Evolutionary conservation across 1,284 basidiomycete genomes (phyloP).

Genomic region (Limonomyces culmigenus): DNA sequence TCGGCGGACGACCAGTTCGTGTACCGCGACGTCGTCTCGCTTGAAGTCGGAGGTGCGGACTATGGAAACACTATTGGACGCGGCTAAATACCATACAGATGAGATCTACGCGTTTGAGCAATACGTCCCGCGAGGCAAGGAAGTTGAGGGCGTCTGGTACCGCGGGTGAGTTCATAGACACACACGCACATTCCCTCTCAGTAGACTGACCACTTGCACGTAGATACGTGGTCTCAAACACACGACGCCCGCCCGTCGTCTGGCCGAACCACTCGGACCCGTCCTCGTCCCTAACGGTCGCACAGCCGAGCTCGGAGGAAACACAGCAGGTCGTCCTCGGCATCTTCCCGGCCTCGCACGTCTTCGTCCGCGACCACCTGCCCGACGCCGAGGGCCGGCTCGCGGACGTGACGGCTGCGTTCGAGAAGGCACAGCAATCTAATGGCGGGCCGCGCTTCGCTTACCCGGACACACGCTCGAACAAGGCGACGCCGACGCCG

Average conservation of each 20-base stretch:
- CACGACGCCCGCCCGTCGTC: slow-evolving; percentile 47
- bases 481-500: slow-evolving; percentile 7
- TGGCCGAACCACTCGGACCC: slow-evolving; percentile 43
- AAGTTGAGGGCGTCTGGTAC: slow-evolving; percentile 72
- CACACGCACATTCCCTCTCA: slow-evolving; percentile 5
- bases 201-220: slow-evolving; percentile 5
- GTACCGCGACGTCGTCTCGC: slow-evolving; percentile 63
- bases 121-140: slow-evolving; percentile 57
- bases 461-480: too few relatives aligned
- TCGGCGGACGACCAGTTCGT: slow-evolving; percentile 48
- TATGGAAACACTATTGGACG: background rate
- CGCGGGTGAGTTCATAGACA: too few relatives aligned
- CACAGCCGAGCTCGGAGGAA: slow-evolving; percentile 42
- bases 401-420: slow-evolving; percentile 42
- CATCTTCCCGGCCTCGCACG: slow-evolving; percentile 87
- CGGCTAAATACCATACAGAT: slow-evolving; percentile 30
- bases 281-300: slow-evolving; percentile 15
- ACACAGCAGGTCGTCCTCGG: slow-evolving; percentile 85
- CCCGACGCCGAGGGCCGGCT: slow-evolving; percentile 81
- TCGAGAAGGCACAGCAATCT: slow-evolving; percentile 24
- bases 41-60: slow-evolving; percentile 52
- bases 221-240: slow-evolving; percentile 75
- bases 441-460: too few relatives aligned
- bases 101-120: slow-evolving; percentile 94
- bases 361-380: slow-evolving; percentile 78